Evolutionary conservation across 495 filamentous ascomycete genomes (phyloP), one percentile per base, ranked within the genome.

Genomic region (Penicillium robsamsonii): DNA sequence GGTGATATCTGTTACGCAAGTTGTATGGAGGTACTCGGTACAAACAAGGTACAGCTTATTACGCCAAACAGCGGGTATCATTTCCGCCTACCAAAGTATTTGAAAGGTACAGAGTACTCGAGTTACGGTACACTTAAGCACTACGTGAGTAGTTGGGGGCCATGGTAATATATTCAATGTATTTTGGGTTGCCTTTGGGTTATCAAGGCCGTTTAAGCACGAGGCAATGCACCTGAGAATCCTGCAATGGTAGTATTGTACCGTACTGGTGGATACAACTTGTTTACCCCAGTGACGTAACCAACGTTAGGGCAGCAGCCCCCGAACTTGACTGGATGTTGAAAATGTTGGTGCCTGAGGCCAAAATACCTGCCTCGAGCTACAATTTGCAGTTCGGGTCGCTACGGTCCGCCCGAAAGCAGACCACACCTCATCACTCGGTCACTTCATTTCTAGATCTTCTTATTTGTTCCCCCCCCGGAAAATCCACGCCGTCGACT

Each of bases 401-500:
- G 50, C 65, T 70, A 29, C 56, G 66, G 67, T 56, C 30, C 58
- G 54, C 70, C 73, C 52, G 60, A 73, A 30, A 48, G 47, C 57
- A 46, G 55, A 68, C 64, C 65, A 69, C 70, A 75, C 72, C 70
- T 75, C 70, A 70, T 57, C 62, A 71, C 67, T 61, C 64, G 66
- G 68, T 71, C 67, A 73, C 70, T 66, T 72, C 71, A 68, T 64
- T 63, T 68, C 62, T 58, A 57, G 65, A 68, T 63, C 50, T 60
- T 66, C 59, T 65, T 62, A 70, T 70, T 73, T 67, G 68, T 65
- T 68, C 63, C 63, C 52, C 52, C 69, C 57, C 58, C 65, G 68
- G 68, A 65, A 66, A 46, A 38, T 59, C 54, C 53, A 66, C 66
- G 67, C 64, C 69, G 61, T 65, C 61, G 66, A 62, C 64, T 63